Evolutionary conservation across 441 rosid genomes (phyloP), one percentile per base, ranked within the genome.

Genomic region (Arabidopsis hybrid): DNA sequence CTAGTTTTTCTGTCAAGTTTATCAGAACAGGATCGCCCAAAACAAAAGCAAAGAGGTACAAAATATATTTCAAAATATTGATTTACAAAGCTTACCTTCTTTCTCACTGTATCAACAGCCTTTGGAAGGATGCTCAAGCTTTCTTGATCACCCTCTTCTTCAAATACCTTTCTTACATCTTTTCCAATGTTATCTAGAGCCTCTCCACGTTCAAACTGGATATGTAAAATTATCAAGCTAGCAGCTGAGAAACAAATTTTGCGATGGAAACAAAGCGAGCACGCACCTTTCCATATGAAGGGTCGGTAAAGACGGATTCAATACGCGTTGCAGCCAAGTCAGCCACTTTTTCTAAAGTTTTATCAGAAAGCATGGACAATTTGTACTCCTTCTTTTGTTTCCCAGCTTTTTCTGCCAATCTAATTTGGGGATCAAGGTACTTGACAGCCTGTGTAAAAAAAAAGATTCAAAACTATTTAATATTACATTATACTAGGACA

Each of bases 201-300:
- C 81, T 90, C 98, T 42, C 99, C 99, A 56, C 98, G 96, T 81
- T 95, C 92, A 88, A 93, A 95, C 99, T 95, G 80, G 26, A 75
- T 38, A n/a, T 69, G 45, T 3, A 72, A 8, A 36, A 66, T 43
- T 29, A 75, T 69, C 51, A 65, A 53, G 17, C n/a, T 10, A 60
- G 53, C 29, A 49, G 43, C 50, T 7, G 34, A 69, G 47, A 56
- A 13, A 2, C 32, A 40, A 43, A 47, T 9, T 42, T 49, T 29
- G 8, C 62, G 61, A 78, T 16, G 2, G 18, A 68, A 71, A 76
- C 52, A 38, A 42, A 63, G 53, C 40, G 46, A 61, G 26, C 32
- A 74, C 68, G 57, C 82, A 95, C 99, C 97, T 95, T 95, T 71
- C 99, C 94, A 71, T 86, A 85, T 40, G 95, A 88, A 73, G 98